Evolutionary conservation across 441 rosid species (phyloP), one percentile per base, ranked within the genome.

Genomic region (Adansonia rubrostipa): DNA sequence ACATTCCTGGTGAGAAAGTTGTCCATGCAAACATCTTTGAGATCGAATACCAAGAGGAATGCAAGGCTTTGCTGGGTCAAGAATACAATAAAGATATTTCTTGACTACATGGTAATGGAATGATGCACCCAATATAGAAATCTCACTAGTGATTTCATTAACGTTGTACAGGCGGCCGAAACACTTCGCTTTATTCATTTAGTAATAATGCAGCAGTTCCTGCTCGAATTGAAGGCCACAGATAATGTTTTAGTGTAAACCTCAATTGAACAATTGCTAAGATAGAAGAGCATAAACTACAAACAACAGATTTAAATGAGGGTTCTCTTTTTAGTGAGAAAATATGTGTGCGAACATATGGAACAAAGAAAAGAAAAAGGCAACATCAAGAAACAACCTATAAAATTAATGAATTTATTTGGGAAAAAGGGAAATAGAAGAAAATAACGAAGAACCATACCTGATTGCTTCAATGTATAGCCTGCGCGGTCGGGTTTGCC

Each of bases 51-150:
- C 5, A 57, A 5, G 66, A 73, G 54, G 19, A 20, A 73, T 73
- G 54, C 66, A 58, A 73, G 54, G 54, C 77, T 44, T 57, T 42
- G 54, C 17, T 33, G 64, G 64, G 50, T 56, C 76, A 54, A 28
- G 44, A 54, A 15, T 33, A 33, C 50, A 62, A 71, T 33, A 51
- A 51, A 19, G 64, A 56, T 72, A 50, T 72, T 56, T 56, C 33
- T 54, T 72, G 47, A 33, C 60, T 15, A 53, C 61, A 53, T 24
- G 40, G 28, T 33, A 8, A 71, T 24, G 24, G 10, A 71, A 51
- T 15, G 61, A 53, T 4, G 13, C 44, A 53, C 45, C 74, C 14
- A 50, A 28, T 28, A 8, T 15, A 54, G 61, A 51, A 51, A 67
- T 40, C 51, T 17, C 51, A 4, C 40, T 9, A 6, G 19, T 6